Percentiles rank a stretch among this genome's conserved stretches.
Evolutionary conservation across 352 stramenopile species (phyloP).

Genomic region (Phytophthora niederhauseri): DNA sequence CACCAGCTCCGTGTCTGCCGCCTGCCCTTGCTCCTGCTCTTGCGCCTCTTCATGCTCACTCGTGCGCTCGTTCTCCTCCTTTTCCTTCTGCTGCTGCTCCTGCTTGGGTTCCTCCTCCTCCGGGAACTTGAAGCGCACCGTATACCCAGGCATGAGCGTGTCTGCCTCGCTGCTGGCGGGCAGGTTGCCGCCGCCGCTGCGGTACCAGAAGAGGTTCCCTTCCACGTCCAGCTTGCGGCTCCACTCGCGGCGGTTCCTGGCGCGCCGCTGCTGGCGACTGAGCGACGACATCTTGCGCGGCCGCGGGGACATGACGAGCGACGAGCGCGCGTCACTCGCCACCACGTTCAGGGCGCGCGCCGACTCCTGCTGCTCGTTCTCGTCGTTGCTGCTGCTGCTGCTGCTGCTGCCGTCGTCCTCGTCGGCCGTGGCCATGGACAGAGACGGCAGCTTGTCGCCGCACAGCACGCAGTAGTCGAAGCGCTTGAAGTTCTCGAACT

Average conservation of each 20-base stretch:
- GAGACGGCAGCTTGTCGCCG: constrained; percentile 50
- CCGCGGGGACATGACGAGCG: constrained; percentile 25
- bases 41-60: constrained; percentile 8
- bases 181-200: constrained; percentile 29
- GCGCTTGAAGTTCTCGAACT: constrained; percentile 81
- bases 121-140: constrained; percentile 37
- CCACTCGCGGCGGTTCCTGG: constrained; percentile 74
- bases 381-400: constrained; percentile 19
- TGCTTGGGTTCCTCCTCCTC: constrained; percentile 28
- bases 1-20: constrained; percentile 12
- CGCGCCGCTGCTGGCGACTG: constrained; percentile 39
- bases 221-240: constrained; percentile 65
- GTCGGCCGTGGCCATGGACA: constrained; percentile 30
- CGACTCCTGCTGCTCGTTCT: constrained; percentile 20
- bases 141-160: constrained; percentile 33
- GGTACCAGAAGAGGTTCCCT: constrained; percentile 65
- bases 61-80: background rate
- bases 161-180: constrained; percentile 19
- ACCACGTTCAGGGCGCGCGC: constrained; percentile 17
- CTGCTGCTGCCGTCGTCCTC: constrained; percentile 19
- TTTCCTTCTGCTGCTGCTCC: constrained; percentile 7
- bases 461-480: constrained; percentile 70
- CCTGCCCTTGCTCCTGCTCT: constrained; percentile 1
- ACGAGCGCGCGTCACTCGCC: constrained; percentile 1
- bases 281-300: constrained; percentile 41